Conservation (phyloP, 2,329 filamentous ascomycete genomes). For the Penicillium olsonii region DNA sequence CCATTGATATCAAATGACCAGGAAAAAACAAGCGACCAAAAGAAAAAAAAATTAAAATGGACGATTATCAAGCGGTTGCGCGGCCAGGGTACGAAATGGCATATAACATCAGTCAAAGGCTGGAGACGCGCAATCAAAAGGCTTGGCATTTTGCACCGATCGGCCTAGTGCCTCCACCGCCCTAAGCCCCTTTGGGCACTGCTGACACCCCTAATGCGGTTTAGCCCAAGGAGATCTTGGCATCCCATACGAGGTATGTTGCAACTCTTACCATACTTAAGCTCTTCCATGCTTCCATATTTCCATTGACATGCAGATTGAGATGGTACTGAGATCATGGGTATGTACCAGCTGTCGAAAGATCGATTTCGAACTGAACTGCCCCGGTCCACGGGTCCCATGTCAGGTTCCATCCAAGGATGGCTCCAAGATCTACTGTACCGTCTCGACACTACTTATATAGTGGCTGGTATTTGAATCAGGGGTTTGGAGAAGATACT, state of each 20-base stretch:
- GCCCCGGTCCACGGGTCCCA: no score
- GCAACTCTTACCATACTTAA: background rate
- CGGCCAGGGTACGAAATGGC: slow-evolving; percentile 9
- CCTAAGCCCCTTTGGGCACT: slow-evolving; percentile 23
- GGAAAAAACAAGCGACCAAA: background rate
- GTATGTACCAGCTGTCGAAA: background rate
- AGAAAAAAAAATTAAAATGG: background rate
- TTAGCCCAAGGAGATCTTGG: slow-evolving; percentile 19
- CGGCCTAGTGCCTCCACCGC: slow-evolving; percentile 31
- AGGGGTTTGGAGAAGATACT: background rate
- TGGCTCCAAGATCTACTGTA: slow-evolving; percentile 4
- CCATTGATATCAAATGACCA: background rate
- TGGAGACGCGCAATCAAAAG: slow-evolving; percentile 43
- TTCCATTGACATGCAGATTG: background rate
- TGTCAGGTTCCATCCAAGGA: no score
- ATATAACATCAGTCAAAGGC: slow-evolving; percentile 17
- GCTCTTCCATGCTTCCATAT: background rate
- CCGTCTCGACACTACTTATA: background rate
- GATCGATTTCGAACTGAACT: background rate
- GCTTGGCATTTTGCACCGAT: slow-evolving; percentile 37
- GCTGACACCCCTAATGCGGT: slow-evolving; percentile 2
- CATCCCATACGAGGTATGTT: slow-evolving; percentile 13
- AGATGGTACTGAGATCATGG: background rate
- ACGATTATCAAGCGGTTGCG: slow-evolving; percentile 2
- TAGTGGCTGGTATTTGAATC: background rate